These are phyloP conservation scores for Porcisia deanei DNA, from an alignment of 208 protist genomes.

Conservation along the genomic window DNA sequence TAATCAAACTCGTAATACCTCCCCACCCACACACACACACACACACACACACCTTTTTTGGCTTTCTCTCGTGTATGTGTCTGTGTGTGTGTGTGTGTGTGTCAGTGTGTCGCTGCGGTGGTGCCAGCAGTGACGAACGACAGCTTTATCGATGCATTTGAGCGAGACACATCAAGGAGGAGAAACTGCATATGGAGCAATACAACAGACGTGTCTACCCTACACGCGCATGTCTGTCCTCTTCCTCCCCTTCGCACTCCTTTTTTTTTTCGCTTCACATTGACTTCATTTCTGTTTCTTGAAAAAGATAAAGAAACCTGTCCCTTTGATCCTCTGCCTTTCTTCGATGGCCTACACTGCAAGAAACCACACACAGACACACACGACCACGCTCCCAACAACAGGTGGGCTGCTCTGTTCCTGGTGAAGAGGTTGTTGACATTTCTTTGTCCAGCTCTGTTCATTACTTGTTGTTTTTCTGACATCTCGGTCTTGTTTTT, in stretches of 20 bases:
- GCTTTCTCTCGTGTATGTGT: neutral
- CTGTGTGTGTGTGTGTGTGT: neutral
- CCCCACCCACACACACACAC: no score
- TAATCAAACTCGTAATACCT: no score
- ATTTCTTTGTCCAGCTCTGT: no score
- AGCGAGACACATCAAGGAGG: neutral
- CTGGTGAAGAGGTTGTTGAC: no score
- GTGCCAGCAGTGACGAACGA: neutral
- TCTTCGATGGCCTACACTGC: no score
- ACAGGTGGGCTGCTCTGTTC: neutral
- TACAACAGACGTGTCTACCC: neutral
- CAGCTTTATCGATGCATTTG: neutral
- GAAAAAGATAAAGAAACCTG: no score
- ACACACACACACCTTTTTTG: neutral
- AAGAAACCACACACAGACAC: neutral
- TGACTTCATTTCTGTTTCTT: no score
- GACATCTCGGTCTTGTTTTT: no score
- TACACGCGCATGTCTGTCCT: neutral
- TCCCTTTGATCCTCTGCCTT: no score
- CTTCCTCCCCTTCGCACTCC: neutral
- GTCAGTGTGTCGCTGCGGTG: neutral
- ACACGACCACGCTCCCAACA: neutral
- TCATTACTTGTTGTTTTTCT: no score
- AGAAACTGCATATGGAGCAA: neutral
- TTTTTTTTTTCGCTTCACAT: neutral